Evolutionary conservation across 1,284 basidiomycete species (phyloP), one percentile per base, ranked within the genome.

Genomic region (Tilletia walkeri): DNA sequence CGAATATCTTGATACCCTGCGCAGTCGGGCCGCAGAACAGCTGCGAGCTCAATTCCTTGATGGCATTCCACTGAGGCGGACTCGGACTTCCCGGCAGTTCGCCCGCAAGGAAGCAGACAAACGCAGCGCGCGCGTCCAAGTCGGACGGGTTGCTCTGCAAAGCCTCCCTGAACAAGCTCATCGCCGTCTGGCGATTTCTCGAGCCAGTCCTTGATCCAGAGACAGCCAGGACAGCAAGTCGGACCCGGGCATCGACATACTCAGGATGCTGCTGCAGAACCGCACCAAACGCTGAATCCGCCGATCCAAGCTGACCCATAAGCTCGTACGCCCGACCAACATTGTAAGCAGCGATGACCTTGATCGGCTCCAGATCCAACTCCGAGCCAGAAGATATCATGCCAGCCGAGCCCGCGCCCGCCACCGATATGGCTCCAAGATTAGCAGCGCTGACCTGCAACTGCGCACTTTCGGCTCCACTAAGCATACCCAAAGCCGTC

Each of bases 61-160:
- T 77, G 18, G 73, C 75, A 14, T 49, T 71, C 82, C 82, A 83
- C 20, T 75, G 70, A 3, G 79, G 68, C n/a, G 71, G 68, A 12
- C 72, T 72, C n/a, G 78, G 80, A 56, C 73, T 77, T 39, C 76
- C 78, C 0, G 80, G 74, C 41, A 82, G 75, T 70, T 77, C 78
- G 56, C 81, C 82, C 7, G 81, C 78, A 2, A 82, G 75, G 78
- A 83, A 83, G 69, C 77, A 78, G 45, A 80, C 77, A 72, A 81
- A 83, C 34, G 76, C 73, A 30, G 76, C 71, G 34, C 82, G 78
- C 34, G 79, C 80, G 59, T 81, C 79, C 54, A 82, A 73, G 67
- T 82, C 78, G 47, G 73, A 74, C 30, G 80, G 77, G 47, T 82
- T 79, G 30, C 79, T 76, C 16, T 74, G 72, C 67, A 83, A 74